Percentiles rank a stretch among this genome's conserved stretches.
Conservation (phyloP, 352 stramenopile genomes). For the Phytophthora palmivora region DNA sequence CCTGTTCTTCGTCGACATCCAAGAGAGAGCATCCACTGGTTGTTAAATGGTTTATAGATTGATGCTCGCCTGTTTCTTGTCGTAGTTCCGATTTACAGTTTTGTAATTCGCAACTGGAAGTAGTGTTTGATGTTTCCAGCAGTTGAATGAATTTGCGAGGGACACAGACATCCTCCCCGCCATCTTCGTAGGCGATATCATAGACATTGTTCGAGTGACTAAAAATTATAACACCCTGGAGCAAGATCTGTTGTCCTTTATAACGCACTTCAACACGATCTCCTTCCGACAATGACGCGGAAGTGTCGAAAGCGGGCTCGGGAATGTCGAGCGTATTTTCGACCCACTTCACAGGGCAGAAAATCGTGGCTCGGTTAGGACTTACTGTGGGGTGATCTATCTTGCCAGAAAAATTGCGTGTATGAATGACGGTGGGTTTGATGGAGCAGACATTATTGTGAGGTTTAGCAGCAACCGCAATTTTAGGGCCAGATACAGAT, state of each 20-base stretch:
- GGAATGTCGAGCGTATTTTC: neutral
- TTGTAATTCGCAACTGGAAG: neutral
- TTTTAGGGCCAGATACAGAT: too few species aligned
- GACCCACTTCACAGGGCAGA: slow-evolving; percentile 29
- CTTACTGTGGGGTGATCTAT: neutral
- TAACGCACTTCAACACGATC: slow-evolving; percentile 26
- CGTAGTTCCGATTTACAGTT: neutral
- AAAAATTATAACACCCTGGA: slow-evolving; percentile 16
- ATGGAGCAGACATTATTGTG: too few species aligned
- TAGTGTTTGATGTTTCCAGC: neutral
- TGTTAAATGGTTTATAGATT: neutral
- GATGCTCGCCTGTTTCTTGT: too few species aligned
- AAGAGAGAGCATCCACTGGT: too few species aligned
- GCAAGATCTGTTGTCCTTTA: slow-evolving; percentile 17
- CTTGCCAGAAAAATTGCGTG: too few species aligned
- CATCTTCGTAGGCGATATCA: slow-evolving; percentile 41
- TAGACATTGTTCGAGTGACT: slow-evolving; percentile 23
- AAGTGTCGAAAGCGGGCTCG: neutral
- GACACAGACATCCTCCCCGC: slow-evolving; percentile 37
- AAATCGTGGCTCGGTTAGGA: slow-evolving; percentile 13
- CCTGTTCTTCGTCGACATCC: too few species aligned
- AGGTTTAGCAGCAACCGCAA: too few species aligned
- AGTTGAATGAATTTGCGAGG: slow-evolving; percentile 31
- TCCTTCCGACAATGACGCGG: slow-evolving; percentile 9
- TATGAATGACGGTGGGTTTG: too few species aligned